phyloP scores from a whole-genome alignment of 495 filamentous ascomycete genomes.

The Xylaria venustula region DNA sequence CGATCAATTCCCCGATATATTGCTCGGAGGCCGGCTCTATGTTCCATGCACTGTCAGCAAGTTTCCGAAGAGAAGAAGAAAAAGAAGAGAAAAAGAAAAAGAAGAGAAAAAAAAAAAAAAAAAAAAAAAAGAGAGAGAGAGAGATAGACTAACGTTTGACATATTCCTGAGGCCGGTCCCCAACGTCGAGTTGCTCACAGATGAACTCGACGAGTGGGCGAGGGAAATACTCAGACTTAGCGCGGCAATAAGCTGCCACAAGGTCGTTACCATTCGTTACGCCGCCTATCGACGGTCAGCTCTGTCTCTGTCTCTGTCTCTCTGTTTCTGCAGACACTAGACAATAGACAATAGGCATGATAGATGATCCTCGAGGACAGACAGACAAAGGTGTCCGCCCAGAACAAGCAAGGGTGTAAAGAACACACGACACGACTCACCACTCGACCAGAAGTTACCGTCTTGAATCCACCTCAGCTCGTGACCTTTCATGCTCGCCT shows the following conservation, averaged over 20 bases:
- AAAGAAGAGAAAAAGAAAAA: not conserved
- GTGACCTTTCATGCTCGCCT: slow-evolving; percentile 44
- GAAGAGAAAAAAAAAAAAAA: not conserved
- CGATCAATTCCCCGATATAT: not conserved
- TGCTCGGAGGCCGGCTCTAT: not conserved
- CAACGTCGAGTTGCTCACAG: slow-evolving; percentile 50
- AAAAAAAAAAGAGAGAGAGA: not conserved
- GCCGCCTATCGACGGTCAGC: slow-evolving; percentile 55
- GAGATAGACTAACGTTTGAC: slow-evolving; percentile 21
- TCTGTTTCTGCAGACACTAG: too few species aligned
- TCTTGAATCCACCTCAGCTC: slow-evolving; percentile 50
- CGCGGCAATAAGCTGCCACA: slow-evolving; percentile 52
- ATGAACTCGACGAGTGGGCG: slow-evolving; percentile 47
- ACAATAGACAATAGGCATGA: too few species aligned
- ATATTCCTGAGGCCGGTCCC: slow-evolving; percentile 47
- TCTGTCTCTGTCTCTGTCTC: too few species aligned
- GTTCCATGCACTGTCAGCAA: slow-evolving; percentile 13
- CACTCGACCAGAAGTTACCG: slow-evolving; percentile 61
- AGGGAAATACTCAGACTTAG: slow-evolving; percentile 41
- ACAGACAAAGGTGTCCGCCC: too few species aligned
- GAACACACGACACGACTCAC: slow-evolving; percentile 35
- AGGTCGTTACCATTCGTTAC: slow-evolving; percentile 65
- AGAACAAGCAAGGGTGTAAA: too few species aligned
- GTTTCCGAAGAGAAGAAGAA: not conserved
- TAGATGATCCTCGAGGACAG: too few species aligned